A percentile compares a stretch with the other conserved stretches of the same genome.
Conservation (phyloP, 495 filamentous ascomycete genomes). For the Rhypophila decipiens region DNA sequence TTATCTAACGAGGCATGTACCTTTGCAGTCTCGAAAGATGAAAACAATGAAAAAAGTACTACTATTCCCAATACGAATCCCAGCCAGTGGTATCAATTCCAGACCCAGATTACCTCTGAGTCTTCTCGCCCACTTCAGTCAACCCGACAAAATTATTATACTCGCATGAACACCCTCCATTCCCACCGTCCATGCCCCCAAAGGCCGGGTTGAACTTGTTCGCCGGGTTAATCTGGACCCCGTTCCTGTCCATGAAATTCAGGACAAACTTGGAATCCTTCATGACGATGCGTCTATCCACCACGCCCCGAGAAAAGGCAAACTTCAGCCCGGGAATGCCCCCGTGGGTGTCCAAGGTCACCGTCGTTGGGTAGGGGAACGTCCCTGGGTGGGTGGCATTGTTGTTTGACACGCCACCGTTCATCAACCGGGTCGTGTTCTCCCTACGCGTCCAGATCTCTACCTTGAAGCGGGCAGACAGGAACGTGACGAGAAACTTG, state of each 20-base stretch:
- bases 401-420: slow-evolving; percentile 9
- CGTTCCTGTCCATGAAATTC: slow-evolving; percentile 52
- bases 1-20: no score
- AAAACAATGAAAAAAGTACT: no score
- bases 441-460: slow-evolving; percentile 77
- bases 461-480: slow-evolving; percentile 78
- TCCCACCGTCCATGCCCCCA: slow-evolving; percentile 63
- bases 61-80: no score
- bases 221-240: slow-evolving; percentile 55
- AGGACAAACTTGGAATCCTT: slow-evolving; percentile 47
- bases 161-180: slow-evolving; percentile 65
- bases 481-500: slow-evolving; percentile 68
- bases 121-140: no score
- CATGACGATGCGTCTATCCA: slow-evolving; percentile 45
- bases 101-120: no score
- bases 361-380: slow-evolving; percentile 80
- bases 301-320: slow-evolving; percentile 64
- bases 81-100: no score
- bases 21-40: no score
- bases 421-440: slow-evolving; percentile 39
- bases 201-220: slow-evolving; percentile 32
- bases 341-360: slow-evolving; percentile 77
- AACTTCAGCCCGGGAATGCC: slow-evolving; percentile 56
- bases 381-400: slow-evolving; percentile 52
- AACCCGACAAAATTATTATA: slow-evolving; percentile 60